Percentiles rank a stretch among this genome's conserved stretches.
phyloP scores from a whole-genome alignment of 352 stramenopile species.

The Phytophthora macrochlamydospora region DNA sequence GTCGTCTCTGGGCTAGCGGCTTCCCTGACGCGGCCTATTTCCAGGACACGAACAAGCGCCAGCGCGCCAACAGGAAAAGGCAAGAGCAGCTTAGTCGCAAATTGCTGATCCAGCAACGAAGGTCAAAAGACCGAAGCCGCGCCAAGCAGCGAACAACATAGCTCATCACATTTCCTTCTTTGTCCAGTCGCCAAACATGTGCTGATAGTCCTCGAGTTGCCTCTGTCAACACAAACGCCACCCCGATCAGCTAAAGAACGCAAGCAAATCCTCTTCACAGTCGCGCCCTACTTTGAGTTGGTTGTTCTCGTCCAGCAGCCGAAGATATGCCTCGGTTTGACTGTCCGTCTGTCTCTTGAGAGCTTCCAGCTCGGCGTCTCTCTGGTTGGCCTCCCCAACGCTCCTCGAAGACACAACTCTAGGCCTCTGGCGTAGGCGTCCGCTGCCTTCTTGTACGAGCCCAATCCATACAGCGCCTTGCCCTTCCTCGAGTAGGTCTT shows the following conservation, averaged over 20 bases:
- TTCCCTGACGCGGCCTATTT: slow-evolving; percentile 59
- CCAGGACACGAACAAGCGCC: slow-evolving; percentile 30
- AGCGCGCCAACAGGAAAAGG: slow-evolving; percentile 28
- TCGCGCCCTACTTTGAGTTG: slow-evolving; percentile 61
- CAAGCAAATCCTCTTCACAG: not conserved
- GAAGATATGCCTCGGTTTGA: slow-evolving; percentile 74
- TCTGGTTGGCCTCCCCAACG: slow-evolving; percentile 63
- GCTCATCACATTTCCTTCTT: slow-evolving; percentile 78
- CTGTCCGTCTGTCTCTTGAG: slow-evolving; percentile 71
- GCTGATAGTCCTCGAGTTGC: slow-evolving; percentile 79
- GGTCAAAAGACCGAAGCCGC: slow-evolving; percentile 6
- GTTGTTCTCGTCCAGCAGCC: slow-evolving; percentile 75
- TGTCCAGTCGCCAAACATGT: slow-evolving; percentile 83
- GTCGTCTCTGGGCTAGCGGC: slow-evolving; percentile 46
- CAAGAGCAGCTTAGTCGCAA: slow-evolving; percentile 37
- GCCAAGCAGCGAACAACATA: slow-evolving; percentile 9
- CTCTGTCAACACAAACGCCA: slow-evolving; percentile 31
- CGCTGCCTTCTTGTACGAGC: slow-evolving; percentile 65
- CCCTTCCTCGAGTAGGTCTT: slow-evolving; percentile 82
- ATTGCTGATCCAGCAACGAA: slow-evolving; percentile 12
- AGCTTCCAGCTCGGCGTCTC: slow-evolving; percentile 76
- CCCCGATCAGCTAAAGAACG: not conserved
- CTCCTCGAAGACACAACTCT: slow-evolving; percentile 74
- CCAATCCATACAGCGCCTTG: slow-evolving; percentile 77
- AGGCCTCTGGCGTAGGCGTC: slow-evolving; percentile 79